Evolutionary conservation across 2,329 filamentous ascomycete genomes (phyloP).

Genomic region (Lasiodiplodia citricola): DNA sequence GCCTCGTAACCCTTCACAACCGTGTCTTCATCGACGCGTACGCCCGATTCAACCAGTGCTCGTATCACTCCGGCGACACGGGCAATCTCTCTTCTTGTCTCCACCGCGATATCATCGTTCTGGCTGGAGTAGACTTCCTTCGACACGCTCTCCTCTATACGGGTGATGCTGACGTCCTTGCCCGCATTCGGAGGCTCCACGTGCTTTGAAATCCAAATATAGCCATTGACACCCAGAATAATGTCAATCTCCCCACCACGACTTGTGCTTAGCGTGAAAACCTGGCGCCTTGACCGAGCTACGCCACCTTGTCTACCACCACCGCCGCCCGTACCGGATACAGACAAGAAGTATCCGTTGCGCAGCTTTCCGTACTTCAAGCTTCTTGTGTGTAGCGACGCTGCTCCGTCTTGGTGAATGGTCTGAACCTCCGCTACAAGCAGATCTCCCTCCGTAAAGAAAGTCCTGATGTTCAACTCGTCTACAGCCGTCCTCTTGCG

Average conservation of each 20-base stretch:
- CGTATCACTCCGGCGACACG: conserved; percentile 80
- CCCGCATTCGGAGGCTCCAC: conserved; percentile 62
- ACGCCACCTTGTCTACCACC: conserved; percentile 67
- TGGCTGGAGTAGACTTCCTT: conserved; percentile 91
- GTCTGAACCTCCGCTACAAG: conserved; percentile 94
- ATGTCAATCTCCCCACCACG: conserved; percentile 75
- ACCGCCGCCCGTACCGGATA: conserved; percentile 77
- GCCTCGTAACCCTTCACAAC: conserved; percentile 83
- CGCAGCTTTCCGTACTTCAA: conserved; percentile 94
- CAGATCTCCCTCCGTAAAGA: conserved; percentile 94
- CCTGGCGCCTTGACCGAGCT: conserved; percentile 80
- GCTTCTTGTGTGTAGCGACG: conserved; percentile 85
- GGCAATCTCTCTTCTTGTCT: conserved; percentile 86
- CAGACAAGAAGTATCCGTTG: conserved; percentile 87
- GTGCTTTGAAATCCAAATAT: conserved; percentile 93
- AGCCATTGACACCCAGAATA: conserved; percentile 92
- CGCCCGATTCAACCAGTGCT: conserved; percentile 79
- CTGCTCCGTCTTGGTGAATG: conserved; percentile 82
- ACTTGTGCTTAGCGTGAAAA: conserved; percentile 75
- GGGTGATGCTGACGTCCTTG: conserved; percentile 70
- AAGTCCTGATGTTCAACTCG: conserved; percentile 95
- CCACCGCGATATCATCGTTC: conserved; percentile 81
- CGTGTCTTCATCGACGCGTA: conserved; percentile 88
- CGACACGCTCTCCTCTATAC: conserved; percentile 85
- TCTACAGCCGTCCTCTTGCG: conserved; percentile 92